These are phyloP conservation scores for Triangularia setosa DNA, from an alignment of 2,329 filamentous ascomycete species.

Conservation along the genomic window DNA sequence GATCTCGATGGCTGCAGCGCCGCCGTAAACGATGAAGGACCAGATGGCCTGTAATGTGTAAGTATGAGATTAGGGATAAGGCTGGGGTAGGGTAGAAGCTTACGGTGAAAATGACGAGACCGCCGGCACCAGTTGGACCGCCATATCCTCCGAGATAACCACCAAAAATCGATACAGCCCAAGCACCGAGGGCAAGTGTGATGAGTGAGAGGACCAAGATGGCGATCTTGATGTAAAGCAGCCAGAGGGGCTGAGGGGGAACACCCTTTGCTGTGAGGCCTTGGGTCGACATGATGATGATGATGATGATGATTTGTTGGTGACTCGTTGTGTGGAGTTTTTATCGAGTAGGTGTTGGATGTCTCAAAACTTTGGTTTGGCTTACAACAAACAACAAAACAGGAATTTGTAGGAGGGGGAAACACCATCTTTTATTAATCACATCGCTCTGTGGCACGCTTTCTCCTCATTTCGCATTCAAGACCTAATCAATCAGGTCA, in stretches of 20 bases:
- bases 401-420: neutral
- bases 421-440: constrained; percentile 9
- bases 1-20: constrained; percentile 35
- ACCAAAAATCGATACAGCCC: constrained; percentile 36
- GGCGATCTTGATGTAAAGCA: constrained; percentile 36
- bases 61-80: neutral
- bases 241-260: constrained; percentile 35
- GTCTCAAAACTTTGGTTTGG: neutral
- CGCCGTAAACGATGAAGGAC: constrained; percentile 40
- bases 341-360: neutral
- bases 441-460: neutral
- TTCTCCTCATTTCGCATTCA: neutral
- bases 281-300: constrained; percentile 15
- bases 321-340: neutral
- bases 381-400: neutral
- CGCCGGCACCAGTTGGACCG: constrained; percentile 33
- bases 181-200: constrained; percentile 39
- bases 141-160: constrained; percentile 20
- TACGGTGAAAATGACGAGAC: constrained; percentile 47
- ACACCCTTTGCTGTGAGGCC: constrained; percentile 37
- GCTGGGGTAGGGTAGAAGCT: constrained; percentile 10
- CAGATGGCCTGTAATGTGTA: constrained; percentile 34
- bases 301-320: constrained; percentile 11
- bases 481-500: constrained; percentile 4
- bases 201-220: constrained; percentile 39